A percentile compares a stretch with the other conserved stretches of the same genome.
Evolutionary conservation across 108 stramenopile species (phyloP).

Genomic region (Pseudonitzschia multiseries): DNA sequence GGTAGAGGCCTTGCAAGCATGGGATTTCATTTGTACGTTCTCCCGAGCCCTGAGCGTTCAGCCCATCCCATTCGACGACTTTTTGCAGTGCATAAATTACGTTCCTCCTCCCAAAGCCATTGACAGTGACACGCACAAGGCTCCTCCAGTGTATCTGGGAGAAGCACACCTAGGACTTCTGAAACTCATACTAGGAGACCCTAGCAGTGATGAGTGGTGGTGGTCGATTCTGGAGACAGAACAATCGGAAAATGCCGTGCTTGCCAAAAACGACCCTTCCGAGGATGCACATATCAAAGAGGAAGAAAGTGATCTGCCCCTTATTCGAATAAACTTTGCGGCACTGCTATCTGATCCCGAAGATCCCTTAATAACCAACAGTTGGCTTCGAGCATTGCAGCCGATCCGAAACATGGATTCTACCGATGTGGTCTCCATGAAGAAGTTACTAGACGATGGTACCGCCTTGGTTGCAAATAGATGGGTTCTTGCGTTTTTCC

Average conservation of each 20-base stretch:
- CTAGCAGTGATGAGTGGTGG: slow-evolving; percentile 86
- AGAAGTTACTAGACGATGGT: slow-evolving; percentile 56
- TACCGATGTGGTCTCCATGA: slow-evolving; percentile 47
- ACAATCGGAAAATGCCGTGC: slow-evolving; percentile 52
- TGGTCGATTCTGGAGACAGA: slow-evolving; percentile 84
- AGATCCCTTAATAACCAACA: slow-evolving; percentile 72
- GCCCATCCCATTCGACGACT: slow-evolving; percentile 78
- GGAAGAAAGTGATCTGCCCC: slow-evolving; percentile 56
- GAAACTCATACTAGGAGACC: slow-evolving; percentile 67
- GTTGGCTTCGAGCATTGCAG: slow-evolving; percentile 74
- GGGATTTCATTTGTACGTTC: slow-evolving; percentile 89
- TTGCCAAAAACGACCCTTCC: slow-evolving; percentile 34
- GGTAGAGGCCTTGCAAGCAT: slow-evolving; percentile 75
- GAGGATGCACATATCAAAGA: slow-evolving; percentile 39
- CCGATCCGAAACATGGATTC: slow-evolving; percentile 54
- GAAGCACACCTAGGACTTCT: slow-evolving; percentile 80
- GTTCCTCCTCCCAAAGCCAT: slow-evolving; percentile 33
- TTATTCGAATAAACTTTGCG: slow-evolving; percentile 81
- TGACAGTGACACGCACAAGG: slow-evolving; percentile 26
- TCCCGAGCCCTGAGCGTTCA: slow-evolving; percentile 58
- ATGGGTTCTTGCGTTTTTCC: slow-evolving; percentile 68
- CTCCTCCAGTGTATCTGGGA: slow-evolving; percentile 76
- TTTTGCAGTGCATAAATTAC: slow-evolving; percentile 73
- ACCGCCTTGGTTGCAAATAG: slow-evolving; percentile 61
- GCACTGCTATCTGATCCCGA: slow-evolving; percentile 68